Conservation (phyloP, 1,284 basidiomycete genomes). For the Sanghuangporus baumii region DNA sequence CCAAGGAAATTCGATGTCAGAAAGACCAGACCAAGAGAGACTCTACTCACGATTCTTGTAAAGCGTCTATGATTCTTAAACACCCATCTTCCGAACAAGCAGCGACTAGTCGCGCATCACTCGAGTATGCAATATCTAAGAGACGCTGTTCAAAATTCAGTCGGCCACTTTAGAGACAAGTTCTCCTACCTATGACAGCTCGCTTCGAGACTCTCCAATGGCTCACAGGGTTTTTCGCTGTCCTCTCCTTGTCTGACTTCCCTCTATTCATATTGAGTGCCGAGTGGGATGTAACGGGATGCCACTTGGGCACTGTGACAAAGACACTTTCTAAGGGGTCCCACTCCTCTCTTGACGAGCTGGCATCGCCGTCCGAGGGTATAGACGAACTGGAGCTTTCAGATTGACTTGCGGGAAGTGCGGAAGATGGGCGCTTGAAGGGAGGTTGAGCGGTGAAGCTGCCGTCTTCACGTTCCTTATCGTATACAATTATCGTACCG, state of each 20-base stretch:
- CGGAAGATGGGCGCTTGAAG: slow-evolving; percentile 21
- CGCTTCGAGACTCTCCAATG: slow-evolving; percentile 75
- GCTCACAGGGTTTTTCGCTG: slow-evolving; percentile 78
- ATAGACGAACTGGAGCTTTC: slow-evolving; percentile 18
- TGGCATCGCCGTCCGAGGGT: slow-evolving; percentile 14
- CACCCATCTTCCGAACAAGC: slow-evolving; percentile 87
- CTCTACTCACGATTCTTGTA: slow-evolving; percentile 71
- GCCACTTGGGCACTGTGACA: slow-evolving; percentile 80
- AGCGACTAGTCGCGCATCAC: slow-evolving; percentile 82
- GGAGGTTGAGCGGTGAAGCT: slow-evolving; percentile 59
- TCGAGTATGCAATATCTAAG: slow-evolving; percentile 83
- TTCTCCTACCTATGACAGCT: slow-evolving; percentile 63
- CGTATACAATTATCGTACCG: slow-evolving; percentile 83
- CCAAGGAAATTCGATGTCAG: neutral
- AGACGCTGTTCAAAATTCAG: neutral
- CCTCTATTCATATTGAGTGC: slow-evolving; percentile 31
- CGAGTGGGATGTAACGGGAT: slow-evolving; percentile 47
- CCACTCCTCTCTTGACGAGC: slow-evolving; percentile 45
- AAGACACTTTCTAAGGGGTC: slow-evolving; percentile 69
- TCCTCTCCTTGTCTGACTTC: slow-evolving; percentile 54
- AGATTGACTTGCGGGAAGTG: slow-evolving; percentile 9
- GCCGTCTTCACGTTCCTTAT: slow-evolving; percentile 86
- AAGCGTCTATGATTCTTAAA: slow-evolving; percentile 79
- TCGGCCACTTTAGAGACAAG: neutral
- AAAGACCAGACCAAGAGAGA: slow-evolving; percentile 2